Base-by-base conservation (phyloP, 2,329 filamentous ascomycete species). In the Mycosphaerella arachidis region DNA sequence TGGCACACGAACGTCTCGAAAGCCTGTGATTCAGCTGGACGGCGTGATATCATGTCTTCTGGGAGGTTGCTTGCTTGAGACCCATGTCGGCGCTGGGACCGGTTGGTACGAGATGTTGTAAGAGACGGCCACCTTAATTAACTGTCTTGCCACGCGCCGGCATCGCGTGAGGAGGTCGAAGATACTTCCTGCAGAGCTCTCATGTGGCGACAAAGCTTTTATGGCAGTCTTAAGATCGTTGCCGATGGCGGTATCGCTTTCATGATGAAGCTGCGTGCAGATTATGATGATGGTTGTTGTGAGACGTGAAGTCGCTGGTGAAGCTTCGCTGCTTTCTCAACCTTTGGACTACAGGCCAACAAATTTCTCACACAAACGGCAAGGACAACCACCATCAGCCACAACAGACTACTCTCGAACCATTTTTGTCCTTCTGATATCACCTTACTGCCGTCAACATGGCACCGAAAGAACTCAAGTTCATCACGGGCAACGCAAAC, bases 401-500 rank as follows among this genome's bases (percentile, higher is more conserved):
- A 55, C 58, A 4, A 7, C 4, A 37, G 2, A 3, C 24, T 37
- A 37, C 7, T 13, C 12, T 37, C 35, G 10, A 10, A 16, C 35
- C 10, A 16, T 12, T 35, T 37, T 37, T 13, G 5, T 37, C 35
- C 7, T 7, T 10, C 40, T n/a, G 30, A 56, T 13, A 24, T 33
- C 48, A 7, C 40, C 7, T 16, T 3, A 43, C 1, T 18, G 4
- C 7, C 40, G 18, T 43, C 40, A 63, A 20, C 52, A 70, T 71
- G 68, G 68, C 70, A 18, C 69, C 68, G 40, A 78, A 80, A 66
- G 76, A 81, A 64, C 79, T 99, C 66, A 92, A 95, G 77, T 99
- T 99, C 80, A 96, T 99, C 73, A 97, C 93, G 1, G 90, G 93
- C 76, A 99, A 99, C 78, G 86, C 88, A 71, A 95, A 96, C 80